A percentile compares a stretch with the other conserved stretches of the same genome.
Conservation (phyloP, 2,329 filamentous ascomycete species). For the Hypomyces perniciosus region DNA sequence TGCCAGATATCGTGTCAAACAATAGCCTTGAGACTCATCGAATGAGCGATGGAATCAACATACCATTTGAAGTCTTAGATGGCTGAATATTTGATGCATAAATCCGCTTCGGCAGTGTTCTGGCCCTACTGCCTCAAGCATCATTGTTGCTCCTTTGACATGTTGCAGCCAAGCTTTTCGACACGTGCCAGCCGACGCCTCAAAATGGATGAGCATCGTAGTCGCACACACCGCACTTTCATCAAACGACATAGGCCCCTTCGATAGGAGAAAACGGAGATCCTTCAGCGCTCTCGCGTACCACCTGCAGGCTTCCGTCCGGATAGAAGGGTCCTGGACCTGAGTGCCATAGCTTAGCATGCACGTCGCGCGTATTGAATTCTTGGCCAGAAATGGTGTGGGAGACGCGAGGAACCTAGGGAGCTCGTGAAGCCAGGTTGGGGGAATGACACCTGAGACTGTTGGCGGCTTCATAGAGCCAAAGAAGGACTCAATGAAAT, state of each 20-base stretch:
- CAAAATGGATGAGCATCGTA: constrained; percentile 16
- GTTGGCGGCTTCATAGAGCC: not conserved
- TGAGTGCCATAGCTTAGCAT: constrained; percentile 13
- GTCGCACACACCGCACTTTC: constrained; percentile 12
- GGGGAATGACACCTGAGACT: not conserved
- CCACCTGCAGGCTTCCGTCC: constrained; percentile 12
- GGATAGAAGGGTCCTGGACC: constrained; percentile 2
- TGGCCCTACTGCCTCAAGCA: constrained; percentile 11
- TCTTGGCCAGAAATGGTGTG: not conserved
- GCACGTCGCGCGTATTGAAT: constrained; percentile 10
- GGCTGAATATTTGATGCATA: constrained; percentile 13
- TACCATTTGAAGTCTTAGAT: constrained; percentile 14
- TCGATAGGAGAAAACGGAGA: not conserved
- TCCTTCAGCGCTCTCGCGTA: constrained; percentile 11
- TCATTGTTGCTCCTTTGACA: constrained; percentile 8
- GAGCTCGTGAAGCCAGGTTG: constrained; percentile 12
- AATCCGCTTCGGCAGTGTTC: constrained; percentile 11
- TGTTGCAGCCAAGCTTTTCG: constrained; percentile 11
- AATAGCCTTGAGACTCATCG: not conserved
- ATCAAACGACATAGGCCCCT: not conserved
- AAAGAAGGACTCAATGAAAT: constrained; percentile 15
- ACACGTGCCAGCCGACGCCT: constrained; percentile 11
- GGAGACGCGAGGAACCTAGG: constrained; percentile 4
- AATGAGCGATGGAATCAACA: not conserved
- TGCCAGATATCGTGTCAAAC: not conserved